Evolutionary conservation across 225 moss, liverwort and hornwort genomes (phyloP), one percentile per base, ranked within the genome.

Genomic region (Pseudoscleropodium purum): DNA sequence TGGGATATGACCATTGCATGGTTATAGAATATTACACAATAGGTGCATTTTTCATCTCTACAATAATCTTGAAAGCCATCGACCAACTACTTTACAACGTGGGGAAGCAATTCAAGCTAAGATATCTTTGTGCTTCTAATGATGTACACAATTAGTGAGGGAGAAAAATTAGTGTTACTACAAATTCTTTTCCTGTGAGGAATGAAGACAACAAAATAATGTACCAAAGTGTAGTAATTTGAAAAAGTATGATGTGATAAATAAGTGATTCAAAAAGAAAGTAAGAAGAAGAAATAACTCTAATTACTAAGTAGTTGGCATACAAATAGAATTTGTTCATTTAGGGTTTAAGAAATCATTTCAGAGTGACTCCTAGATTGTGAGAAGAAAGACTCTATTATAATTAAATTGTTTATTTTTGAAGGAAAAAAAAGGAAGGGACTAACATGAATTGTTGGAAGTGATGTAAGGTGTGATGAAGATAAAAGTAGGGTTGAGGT

Each of bases 341-440:
- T 45, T 10, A 24, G 3, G 1, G 0, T 27, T 1, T 0, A 3
- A 43, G 2, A 74, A 29, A 3, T 5, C 29, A 74, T 29, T 45
- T 17, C 0, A 0, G 0, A 74, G 2, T 16, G 10, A 45, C 3
- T 45, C 4, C 0, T 29, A 45, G 1, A 43, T 5, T 43, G 17
- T 0, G 1, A 43, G 5, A 43, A 43, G 5, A 27, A 6, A 69
- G 13, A 69, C 4, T 73, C 16, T 27, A 27, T 9, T 43, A 2
- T 27, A 27, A 43, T 1, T 6, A 27, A 25, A 15, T 43, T 43
- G 5, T 16, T 43, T 27, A 43, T 73, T 73, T 73, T 27, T 8
- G 5, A 73, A 26, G 3, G 7, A 4, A 0, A 0, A 13, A 27
- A 27, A 12, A 3, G 2, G 1, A 26, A 0, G 4, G 0, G 1